Evolutionary conservation across 2,329 filamentous ascomycete genomes (phyloP), one percentile per base, ranked within the genome.

Genomic region (Beauveria bassiana): DNA sequence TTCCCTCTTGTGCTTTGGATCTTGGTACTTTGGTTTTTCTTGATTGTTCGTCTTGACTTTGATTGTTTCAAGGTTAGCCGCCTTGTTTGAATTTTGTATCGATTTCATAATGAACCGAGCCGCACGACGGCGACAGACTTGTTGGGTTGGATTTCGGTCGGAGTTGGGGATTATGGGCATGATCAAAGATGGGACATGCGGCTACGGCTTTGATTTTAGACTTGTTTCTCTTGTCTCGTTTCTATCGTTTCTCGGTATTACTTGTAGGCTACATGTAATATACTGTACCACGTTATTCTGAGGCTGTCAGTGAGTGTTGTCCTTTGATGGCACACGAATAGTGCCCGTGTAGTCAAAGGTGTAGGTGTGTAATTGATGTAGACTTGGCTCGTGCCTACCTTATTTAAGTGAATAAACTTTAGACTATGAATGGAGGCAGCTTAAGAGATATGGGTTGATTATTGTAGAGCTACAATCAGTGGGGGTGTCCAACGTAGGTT

Each of bases 81-180:
- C 31, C 31, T 31, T 31, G 31, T 12, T 31, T 31, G 31, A 31
- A 31, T 31, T 1, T 54, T 55, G 20, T 12, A 28, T 10, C 45
- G 53, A 28, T 49, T 57, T 49, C 3, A 34, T 59, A 40, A 49
- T 52, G 46, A 52, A 59, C 10, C 46, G 56, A 52, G 24, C 56
- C 56, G 56, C 47, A 52, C 12, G 56, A 51, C 56, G 56, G 56
- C 55, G 8, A 51, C 46, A 59, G 56, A 59, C 20, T 59, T 59
- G 56, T 59, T 51, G 4, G 31, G 31, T 31, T 31, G 31, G 31
- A 31, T 31, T 31, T 31, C 18, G 47, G 22, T 31, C 34, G 56
- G 56, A 51, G 56, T 59, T 59, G 14, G 38, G 20, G 56, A 4
- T 38, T 18, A 31, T 38, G 45, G 8, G 40, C 24, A 26, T 22